Evolutionary conservation across 768 basidiomycete genomes (phyloP), one percentile per base, ranked within the genome.

Genomic region (Termitomyces sp.): DNA sequence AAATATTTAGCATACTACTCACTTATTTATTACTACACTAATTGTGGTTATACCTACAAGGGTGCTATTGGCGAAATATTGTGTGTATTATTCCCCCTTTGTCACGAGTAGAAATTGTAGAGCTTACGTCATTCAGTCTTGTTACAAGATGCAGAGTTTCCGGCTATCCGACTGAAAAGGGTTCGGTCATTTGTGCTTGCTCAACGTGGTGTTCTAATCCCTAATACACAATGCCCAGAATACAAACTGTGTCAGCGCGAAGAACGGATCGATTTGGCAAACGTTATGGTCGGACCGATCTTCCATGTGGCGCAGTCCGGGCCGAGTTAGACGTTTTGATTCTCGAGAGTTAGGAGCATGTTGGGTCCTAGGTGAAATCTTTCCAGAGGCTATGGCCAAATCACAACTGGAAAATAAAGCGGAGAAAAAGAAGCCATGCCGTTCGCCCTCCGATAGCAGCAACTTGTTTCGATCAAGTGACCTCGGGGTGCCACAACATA

Each of bases 381-480:
- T n/a, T n/a, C n/a, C n/a, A n/a, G n/a, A n/a, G n/a, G n/a, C n/a
- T n/a, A n/a, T n/a, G n/a, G n/a, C n/a, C n/a, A n/a, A n/a, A n/a
- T n/a, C n/a, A n/a, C n/a, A n/a, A n/a, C n/a, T n/a, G n/a, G n/a
- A n/a, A n/a, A n/a, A n/a, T n/a, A n/a, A n/a, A n/a, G n/a, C n/a
- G n/a, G n/a, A n/a, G n/a, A n/a, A n/a, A n/a, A n/a, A n/a, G n/a
- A n/a, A n/a, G n/a, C n/a, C n/a, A n/a, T n/a, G n/a, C n/a, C n/a
- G n/a, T n/a, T n/a, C n/a, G n/a, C n/a, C n/a, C n/a, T n/a, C n/a
- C n/a, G n/a, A 51, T 56, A 57, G 56, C 56, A 57, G 49, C 56
- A 57, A 57, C 56, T 57, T 38, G 49, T 57, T 57, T 57, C 56
- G 56, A 57, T 51, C 56, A 45, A 57, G 49, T 57, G 56, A 57